Percentiles rank a stretch among this genome's conserved stretches.
phyloP scores from a whole-genome alignment of 805 yeast species.

The Saturnispora diversa region DNA sequence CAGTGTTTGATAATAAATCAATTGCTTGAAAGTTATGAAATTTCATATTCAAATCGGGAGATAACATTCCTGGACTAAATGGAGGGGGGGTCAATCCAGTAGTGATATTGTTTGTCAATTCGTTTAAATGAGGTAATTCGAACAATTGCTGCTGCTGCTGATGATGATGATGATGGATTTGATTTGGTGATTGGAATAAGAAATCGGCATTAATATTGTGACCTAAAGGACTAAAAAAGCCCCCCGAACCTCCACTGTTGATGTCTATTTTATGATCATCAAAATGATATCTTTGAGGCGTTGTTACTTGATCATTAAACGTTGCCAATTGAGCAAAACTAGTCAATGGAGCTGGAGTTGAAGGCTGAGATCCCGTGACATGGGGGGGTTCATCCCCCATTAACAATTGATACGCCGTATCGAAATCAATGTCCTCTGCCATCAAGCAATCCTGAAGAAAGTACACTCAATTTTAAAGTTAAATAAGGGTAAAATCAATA shows the following conservation, averaged over 20 bases:
- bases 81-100: background rate
- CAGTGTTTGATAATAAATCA: constrained; percentile 29
- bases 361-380: background rate
- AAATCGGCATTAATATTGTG: no score
- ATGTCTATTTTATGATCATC: background rate
- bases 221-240: no score
- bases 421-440: constrained; percentile 28
- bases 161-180: no score
- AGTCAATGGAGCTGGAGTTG: background rate
- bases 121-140: background rate
- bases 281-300: constrained; percentile 3
- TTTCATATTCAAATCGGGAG: no score
- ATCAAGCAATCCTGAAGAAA: no score
- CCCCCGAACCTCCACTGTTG: no score
- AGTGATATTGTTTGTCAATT: background rate
- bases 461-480: no score
- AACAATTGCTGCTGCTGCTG: no score
- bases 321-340: constrained; percentile 4
- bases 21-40: constrained; percentile 5
- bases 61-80: background rate
- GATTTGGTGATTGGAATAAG: background rate
- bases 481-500: no score
- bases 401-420: constrained; percentile 32
- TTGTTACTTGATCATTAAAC: constrained; percentile 1
- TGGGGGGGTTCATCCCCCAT: constrained; percentile 20